phyloP scores from a whole-genome alignment of 176 grass and related monocot genomes.

The Calamus simplicifolius region DNA sequence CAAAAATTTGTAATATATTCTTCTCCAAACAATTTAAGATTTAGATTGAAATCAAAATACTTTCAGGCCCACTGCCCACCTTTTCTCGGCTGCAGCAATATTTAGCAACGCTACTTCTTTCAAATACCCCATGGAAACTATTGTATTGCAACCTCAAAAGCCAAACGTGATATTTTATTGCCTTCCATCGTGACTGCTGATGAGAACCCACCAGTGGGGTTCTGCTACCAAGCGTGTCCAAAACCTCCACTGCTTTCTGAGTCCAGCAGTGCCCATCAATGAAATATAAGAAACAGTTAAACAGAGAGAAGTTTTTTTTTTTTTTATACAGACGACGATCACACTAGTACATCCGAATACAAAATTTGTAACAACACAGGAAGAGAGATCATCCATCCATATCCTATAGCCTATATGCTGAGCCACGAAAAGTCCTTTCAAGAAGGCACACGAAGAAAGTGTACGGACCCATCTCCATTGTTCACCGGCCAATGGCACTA shows the following conservation, averaged over 20 bases:
- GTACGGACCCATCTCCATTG: no score
- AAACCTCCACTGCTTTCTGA: constrained; percentile 74
- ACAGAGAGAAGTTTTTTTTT: no score
- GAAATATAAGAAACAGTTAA: no score
- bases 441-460: no score
- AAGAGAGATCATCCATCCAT: no score
- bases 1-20: background rate
- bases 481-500: no score
- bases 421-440: no score
- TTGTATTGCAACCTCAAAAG: constrained; percentile 95
- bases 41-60: background rate
- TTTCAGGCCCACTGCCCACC: constrained; percentile 19
- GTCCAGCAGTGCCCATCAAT: constrained; percentile 29
- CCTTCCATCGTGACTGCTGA: constrained; percentile 52
- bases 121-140: constrained; percentile 68
- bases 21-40: background rate
- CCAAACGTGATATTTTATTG: constrained; percentile 69
- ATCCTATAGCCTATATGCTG: no score
- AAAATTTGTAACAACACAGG: no score
- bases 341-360: no score
- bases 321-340: no score
- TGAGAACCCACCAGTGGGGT: constrained; percentile 45
- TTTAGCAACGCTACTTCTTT: constrained; percentile 61
- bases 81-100: constrained; percentile 76
- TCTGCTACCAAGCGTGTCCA: constrained; percentile 73